phyloP scores from a whole-genome alignment of 106 monocot species.

The Acorus gramineus region DNA sequence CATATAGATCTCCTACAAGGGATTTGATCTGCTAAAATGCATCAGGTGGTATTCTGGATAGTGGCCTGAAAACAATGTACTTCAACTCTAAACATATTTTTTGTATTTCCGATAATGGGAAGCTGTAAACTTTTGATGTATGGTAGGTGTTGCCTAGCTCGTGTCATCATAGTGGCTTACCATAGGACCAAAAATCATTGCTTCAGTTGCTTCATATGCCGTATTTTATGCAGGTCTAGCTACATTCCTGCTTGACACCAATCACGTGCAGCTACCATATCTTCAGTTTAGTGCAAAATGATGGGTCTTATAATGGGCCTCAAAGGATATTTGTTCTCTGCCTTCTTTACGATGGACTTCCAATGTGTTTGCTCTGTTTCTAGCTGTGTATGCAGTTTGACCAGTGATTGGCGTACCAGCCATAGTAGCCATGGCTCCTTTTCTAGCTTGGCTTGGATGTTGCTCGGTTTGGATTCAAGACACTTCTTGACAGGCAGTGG shows the following conservation, averaged over 20 bases:
- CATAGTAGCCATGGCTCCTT: conserved; percentile 42
- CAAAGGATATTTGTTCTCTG: conserved; percentile 48
- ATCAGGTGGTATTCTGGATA: too few species aligned
- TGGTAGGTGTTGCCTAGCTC: not conserved
- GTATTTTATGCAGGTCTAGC: conserved; percentile 58
- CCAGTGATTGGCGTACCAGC: conserved; percentile 49
- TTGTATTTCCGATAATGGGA: too few species aligned
- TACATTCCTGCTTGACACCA: conserved; percentile 27
- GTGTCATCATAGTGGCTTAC: not conserved
- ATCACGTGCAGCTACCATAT: conserved; percentile 53
- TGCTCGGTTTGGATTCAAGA: conserved; percentile 48
- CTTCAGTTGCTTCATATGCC: conserved; percentile 38
- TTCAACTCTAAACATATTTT: too few species aligned
- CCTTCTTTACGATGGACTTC: conserved; percentile 57
- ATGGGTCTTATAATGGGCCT: conserved; percentile 70
- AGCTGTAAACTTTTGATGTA: not conserved
- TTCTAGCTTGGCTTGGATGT: conserved; percentile 46
- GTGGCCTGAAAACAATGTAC: too few species aligned
- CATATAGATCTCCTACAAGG: too few species aligned
- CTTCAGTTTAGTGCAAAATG: conserved; percentile 51
- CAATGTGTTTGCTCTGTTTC: conserved; percentile 51
- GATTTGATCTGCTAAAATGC: too few species aligned
- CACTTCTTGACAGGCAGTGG: conserved; percentile 12
- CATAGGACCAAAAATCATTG: conserved; percentile 32
- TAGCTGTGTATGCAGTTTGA: conserved; percentile 45